Conservation (phyloP, 495 filamentous ascomycete species). For the Mytilinidion resinicola region DNA sequence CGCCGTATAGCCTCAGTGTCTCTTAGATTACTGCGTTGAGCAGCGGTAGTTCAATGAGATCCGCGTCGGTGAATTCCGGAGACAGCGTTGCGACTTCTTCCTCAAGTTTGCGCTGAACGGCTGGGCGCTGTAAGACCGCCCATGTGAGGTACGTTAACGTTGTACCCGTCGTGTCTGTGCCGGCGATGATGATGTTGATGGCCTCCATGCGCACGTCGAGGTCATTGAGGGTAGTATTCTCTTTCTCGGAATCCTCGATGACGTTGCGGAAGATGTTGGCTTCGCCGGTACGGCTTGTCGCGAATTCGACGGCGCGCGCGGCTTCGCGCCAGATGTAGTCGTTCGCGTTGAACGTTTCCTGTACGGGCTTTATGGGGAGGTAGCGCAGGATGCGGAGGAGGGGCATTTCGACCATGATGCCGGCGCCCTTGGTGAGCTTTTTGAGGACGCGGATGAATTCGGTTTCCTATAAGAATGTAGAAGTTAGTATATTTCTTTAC, state of each 20-base stretch:
- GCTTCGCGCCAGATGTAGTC: conserved; percentile 11
- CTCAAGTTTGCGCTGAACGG: conserved; percentile 6
- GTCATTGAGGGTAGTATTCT: conserved; percentile 8
- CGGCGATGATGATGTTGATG: conserved; percentile 34
- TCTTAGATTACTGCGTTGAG: conserved; percentile 23
- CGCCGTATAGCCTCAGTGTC: conserved; percentile 18
- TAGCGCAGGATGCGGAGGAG: conserved; percentile 9
- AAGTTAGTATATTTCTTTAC: neutral
- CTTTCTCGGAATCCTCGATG: conserved; percentile 17
- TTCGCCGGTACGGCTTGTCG: conserved; percentile 1
- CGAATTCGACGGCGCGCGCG: conserved; percentile 5
- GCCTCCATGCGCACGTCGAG: conserved; percentile 23
- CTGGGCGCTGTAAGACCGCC: conserved; percentile 11
- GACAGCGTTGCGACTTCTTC: neutral
- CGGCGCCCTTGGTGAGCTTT: conserved; percentile 11
- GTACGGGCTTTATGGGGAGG: conserved; percentile 2
- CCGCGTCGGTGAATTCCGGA: conserved; percentile 23
- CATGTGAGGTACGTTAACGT: conserved; percentile 31
- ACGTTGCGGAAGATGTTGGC: conserved; percentile 14
- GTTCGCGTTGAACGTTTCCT: conserved; percentile 15
- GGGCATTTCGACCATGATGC: conserved; percentile 11
- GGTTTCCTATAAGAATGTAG: neutral
- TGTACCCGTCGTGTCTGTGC: conserved; percentile 40
- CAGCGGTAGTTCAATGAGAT: conserved; percentile 12
- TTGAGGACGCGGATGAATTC: conserved; percentile 15